Evolutionary conservation across 2,329 filamentous ascomycete species (phyloP), one percentile per base, ranked within the genome.

Genomic region (Didymella arachidicola): DNA sequence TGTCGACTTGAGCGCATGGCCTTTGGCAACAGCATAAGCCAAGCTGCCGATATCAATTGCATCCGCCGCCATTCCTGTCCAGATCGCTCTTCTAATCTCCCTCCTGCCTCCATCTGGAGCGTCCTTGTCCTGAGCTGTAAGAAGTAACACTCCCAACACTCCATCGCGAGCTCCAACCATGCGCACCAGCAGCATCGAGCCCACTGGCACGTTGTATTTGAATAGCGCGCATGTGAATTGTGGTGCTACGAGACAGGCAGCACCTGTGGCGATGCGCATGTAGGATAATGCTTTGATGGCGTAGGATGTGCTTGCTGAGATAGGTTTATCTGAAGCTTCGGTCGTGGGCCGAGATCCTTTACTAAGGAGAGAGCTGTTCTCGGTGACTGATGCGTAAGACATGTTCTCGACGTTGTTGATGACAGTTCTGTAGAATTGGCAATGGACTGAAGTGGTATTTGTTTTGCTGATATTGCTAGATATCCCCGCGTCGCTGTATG

Each of bases 71-170:
- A 72, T 60, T 25, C 57, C 60, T 8, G 66, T 60, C 68, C 68
- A 70, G 7, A 74, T 56, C 1, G 65, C 65, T 41, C 66, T 63
- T 45, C 57, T 69, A 39, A 71, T 62, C 42, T 71, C 72, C 45
- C 48, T 45, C n/a, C 45, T 53, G 26, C 57, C 62, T 41, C 62
- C 53, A 47, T 62, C 59, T 8, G 18, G 41, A 22, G 30, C 47
- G 7, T 47, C 58, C 51, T 67, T 65, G 50, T 69, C 61, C 44
- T 69, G 63, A 12, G 67, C 66, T 2, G 67, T 69, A 26, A 61
- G 47, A 16, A 73, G 60, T 11, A 72, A 60, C 47, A 63, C 70
- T 5, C 69, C 71, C 12, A 72, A 34, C n/a, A 65, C 59, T 4
- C 60, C 14, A 7, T 72, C 71, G 22, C 71, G 69, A 2, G 55